Percentiles rank a stretch among this genome's conserved stretches.
phyloP scores from a whole-genome alignment of 1,139 yeast species.

The Pichia sp. region DNA sequence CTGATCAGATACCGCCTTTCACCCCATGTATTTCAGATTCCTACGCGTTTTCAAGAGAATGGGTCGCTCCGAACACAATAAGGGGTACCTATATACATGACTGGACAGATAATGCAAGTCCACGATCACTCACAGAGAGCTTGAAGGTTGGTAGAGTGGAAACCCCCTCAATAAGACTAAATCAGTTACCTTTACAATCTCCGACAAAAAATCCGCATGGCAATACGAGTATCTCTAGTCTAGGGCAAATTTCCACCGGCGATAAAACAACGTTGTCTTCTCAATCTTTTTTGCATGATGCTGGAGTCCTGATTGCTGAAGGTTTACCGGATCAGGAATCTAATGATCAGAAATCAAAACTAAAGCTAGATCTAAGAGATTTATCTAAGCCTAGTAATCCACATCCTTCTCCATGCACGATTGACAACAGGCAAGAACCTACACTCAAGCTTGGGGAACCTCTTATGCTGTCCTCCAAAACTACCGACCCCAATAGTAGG shows the following conservation, averaged over 20 bases:
- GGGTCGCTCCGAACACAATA: conserved; percentile 13
- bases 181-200: neutral
- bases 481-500: neutral
- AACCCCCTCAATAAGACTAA: neutral
- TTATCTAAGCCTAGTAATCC: conserved; percentile 11
- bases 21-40: conserved; percentile 3
- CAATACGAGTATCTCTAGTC: neutral
- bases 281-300: neutral
- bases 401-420: conserved; percentile 13
- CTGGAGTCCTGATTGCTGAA: neutral
- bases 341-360: neutral
- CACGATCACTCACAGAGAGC: conserved; percentile 15
- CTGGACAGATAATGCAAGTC: conserved; percentile 16
- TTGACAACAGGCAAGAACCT: neutral
- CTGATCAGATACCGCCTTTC: neutral
- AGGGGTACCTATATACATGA: conserved; percentile 15
- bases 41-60: conserved; percentile 2
- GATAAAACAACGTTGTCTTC: neutral
- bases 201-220: neutral
- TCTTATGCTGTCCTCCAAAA: neutral
- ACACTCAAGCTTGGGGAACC: neutral
- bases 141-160: conserved; percentile 15
- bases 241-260: neutral
- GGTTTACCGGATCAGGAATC: neutral
- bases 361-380: neutral